These are phyloP conservation scores for Leccinum barrowsii DNA, from an alignment of 768 basidiomycete genomes.

Conservation along the genomic window DNA sequence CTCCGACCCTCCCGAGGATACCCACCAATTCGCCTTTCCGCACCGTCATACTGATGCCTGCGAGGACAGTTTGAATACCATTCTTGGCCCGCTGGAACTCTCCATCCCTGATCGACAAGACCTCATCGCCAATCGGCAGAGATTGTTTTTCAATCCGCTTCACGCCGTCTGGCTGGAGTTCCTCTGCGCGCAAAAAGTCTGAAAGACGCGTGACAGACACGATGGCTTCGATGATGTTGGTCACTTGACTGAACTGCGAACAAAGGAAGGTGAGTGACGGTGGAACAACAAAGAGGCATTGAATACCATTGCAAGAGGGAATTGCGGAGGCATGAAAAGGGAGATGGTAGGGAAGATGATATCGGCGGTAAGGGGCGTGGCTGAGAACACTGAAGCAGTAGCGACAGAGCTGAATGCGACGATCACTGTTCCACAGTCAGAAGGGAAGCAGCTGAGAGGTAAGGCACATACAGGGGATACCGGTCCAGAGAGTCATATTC, in stretches of 20 bases:
- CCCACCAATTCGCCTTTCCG: slow-evolving; percentile 84
- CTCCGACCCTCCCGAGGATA: slow-evolving; percentile 84
- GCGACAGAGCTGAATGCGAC: slow-evolving; percentile 85
- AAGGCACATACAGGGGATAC: slow-evolving; percentile 49
- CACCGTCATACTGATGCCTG: slow-evolving; percentile 70
- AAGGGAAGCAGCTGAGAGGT: neutral
- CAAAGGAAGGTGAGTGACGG: neutral
- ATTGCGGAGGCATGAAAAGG: slow-evolving; percentile 81
- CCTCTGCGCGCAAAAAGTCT: slow-evolving; percentile 70
- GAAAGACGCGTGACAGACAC: slow-evolving; percentile 81
- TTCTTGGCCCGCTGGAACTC: slow-evolving; percentile 79
- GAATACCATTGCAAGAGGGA: slow-evolving; percentile 79
- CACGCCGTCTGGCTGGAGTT: slow-evolving; percentile 80
- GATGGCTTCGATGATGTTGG: slow-evolving; percentile 80
- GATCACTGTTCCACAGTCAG: slow-evolving; percentile 40
- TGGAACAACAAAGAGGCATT: neutral
- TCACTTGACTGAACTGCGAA: slow-evolving; percentile 62
- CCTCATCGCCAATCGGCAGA: slow-evolving; percentile 58
- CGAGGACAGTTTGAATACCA: slow-evolving; percentile 56
- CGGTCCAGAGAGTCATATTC: slow-evolving; percentile 62
- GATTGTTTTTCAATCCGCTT: slow-evolving; percentile 41
- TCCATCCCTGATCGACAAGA: slow-evolving; percentile 66
- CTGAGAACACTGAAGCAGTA: slow-evolving; percentile 57
- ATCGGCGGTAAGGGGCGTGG: slow-evolving; percentile 77
- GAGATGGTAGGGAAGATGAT: slow-evolving; percentile 96